phyloP scores from a whole-genome alignment of 2,329 filamentous ascomycete species.

The Dryadomyces quercivorus region DNA sequence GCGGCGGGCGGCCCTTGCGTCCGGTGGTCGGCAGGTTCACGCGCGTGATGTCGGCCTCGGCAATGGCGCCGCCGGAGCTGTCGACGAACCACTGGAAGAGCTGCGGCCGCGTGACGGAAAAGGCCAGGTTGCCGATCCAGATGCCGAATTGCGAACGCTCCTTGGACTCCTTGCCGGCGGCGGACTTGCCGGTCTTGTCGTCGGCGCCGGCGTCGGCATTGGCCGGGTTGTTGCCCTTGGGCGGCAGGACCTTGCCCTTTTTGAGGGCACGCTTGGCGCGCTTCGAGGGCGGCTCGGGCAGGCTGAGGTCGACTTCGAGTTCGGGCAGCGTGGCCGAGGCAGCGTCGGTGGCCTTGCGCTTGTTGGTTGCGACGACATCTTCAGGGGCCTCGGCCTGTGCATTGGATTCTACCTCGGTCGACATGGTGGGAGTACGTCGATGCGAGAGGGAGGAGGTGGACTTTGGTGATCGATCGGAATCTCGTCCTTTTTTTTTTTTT shows the following conservation, averaged over 20 bases:
- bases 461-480: background rate
- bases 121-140: slow-evolving; percentile 95
- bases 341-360: slow-evolving; percentile 48
- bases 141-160: slow-evolving; percentile 70
- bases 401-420: background rate
- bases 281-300: slow-evolving; percentile 93
- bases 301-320: slow-evolving; percentile 77
- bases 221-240: slow-evolving; percentile 21
- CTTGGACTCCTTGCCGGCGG: slow-evolving; percentile 24
- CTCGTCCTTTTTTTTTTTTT: background rate
- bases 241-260: slow-evolving; percentile 55
- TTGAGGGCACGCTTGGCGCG: slow-evolving; percentile 83
- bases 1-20: background rate
- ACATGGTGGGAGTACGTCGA: background rate
- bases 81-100: slow-evolving; percentile 71
- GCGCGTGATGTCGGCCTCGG: slow-evolving; percentile 64
- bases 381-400: background rate
- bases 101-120: slow-evolving; percentile 60
- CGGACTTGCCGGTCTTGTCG: slow-evolving; percentile 13
- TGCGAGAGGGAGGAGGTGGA: no score
- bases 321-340: slow-evolving; percentile 35
- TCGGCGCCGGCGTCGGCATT: slow-evolving; percentile 4
- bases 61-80: slow-evolving; percentile 53
- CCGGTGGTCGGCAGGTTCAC: slow-evolving; percentile 55
- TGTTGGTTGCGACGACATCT: slow-evolving; percentile 44